Base-by-base conservation (phyloP, 441 rosid genomes). In the Aquilaria agallochum region DNA sequence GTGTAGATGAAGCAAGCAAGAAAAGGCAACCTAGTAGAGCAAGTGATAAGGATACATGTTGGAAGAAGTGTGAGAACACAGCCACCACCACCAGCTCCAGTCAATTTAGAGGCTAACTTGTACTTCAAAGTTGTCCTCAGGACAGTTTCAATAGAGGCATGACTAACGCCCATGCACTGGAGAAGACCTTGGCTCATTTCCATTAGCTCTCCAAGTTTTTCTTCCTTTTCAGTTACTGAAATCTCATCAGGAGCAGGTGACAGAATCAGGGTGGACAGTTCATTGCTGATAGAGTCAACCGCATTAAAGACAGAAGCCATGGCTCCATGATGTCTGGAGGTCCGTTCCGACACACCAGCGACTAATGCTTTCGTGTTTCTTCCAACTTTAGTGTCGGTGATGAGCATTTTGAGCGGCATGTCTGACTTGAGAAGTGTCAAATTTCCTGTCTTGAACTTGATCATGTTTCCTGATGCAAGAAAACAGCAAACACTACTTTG, bases 31-130 rank as follows among this genome's bases (percentile, higher is more conserved):
- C 5, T 44, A 45, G 47, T 36, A 27, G 68, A 15, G 48, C 3
- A 1, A 12, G 9, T 27, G 53, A 51, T 32, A 58, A 78, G 90
- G 94, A 91, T 94, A 94, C 96, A n/a, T 67, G 89, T 77, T 15
- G 99, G 99, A 61, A 94, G 72, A 11, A 94, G 66, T 5, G 97
- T 94, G 31, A 94, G 86, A 62, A 86, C 94, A 11, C 97, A 94
- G 55, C 99, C 97, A 8, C 97, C 97, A 4, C 96, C 99, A 11
- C 99, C 99, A 55, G 96, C 97, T 72, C 99, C 97, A 0, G 96
- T 91, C 68, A 94, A 72, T 77, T 91, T 94, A 42, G 99, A 86
- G 55, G 90, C 63, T 63, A 94, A 80, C 72, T 87, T 89, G 78
- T 89, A 93, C 73, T 89, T 89, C 45, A 78, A 62, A 30, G 96